Percentiles rank a stretch among this genome's conserved stretches.
These are phyloP conservation scores for Chlorella variabilis DNA, from an alignment of 163 green algal genomes.

Conservation along the genomic window DNA sequence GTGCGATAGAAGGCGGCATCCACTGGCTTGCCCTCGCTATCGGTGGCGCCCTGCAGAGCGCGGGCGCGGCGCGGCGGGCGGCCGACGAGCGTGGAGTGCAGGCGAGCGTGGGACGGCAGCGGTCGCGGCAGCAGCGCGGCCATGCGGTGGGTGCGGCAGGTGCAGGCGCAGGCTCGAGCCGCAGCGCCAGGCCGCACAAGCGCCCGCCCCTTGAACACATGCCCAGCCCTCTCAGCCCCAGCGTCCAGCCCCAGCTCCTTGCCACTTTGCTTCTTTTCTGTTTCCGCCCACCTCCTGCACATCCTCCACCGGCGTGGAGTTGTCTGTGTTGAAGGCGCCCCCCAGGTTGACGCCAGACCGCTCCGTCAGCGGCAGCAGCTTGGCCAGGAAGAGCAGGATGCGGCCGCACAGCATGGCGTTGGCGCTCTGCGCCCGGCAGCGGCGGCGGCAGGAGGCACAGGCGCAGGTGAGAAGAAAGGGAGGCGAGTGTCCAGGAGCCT, in stretches of 20 bases:
- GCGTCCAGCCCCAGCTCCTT: too few species aligned
- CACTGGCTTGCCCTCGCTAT: slow-evolving; percentile 72
- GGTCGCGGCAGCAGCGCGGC: too few species aligned
- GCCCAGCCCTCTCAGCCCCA: too few species aligned
- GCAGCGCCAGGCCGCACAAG: too few species aligned
- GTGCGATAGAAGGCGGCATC: slow-evolving; percentile 70
- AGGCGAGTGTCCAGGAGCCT: too few species aligned
- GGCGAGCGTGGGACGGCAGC: too few species aligned
- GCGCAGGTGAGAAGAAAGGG: too few species aligned
- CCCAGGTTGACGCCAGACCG: slow-evolving; percentile 71
- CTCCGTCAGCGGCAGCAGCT: slow-evolving; percentile 69
- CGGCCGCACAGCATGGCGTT: slow-evolving; percentile 66
- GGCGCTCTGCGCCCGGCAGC: slow-evolving; percentile 32
- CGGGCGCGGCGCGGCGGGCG: not conserved
- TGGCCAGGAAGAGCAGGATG: slow-evolving; percentile 75
- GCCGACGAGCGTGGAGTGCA: too few species aligned
- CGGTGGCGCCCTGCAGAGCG: slow-evolving; percentile 56
- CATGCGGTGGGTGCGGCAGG: too few species aligned
- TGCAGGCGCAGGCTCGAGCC: too few species aligned
- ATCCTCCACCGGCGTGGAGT: slow-evolving; percentile 64
- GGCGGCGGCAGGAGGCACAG: not conserved
- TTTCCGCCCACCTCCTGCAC: slow-evolving; percentile 51
- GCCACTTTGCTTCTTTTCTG: too few species aligned
- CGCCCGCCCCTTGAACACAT: too few species aligned
- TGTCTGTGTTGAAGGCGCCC: slow-evolving; percentile 52